Evolutionary conservation across 352 stramenopile species (phyloP).

Genomic region (Globisporangium rhizosaccharum): DNA sequence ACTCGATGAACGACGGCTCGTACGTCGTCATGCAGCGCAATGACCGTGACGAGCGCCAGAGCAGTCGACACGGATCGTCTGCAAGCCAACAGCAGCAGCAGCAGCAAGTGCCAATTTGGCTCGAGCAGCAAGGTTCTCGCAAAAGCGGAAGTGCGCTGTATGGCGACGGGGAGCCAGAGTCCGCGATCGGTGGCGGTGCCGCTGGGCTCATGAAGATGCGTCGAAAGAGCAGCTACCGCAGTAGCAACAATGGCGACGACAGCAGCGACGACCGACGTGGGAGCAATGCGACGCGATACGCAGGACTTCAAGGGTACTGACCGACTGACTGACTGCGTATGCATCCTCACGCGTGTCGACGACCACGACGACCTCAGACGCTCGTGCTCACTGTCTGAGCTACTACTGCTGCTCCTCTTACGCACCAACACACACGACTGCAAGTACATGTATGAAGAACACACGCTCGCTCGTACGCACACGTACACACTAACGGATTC

Average conservation of each 20-base stretch:
- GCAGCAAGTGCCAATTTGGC: constrained; percentile 52
- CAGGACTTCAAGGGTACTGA: constrained; percentile 6
- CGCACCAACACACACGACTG: too few species aligned
- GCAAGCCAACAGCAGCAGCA: constrained; percentile 16
- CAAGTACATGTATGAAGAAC: too few species aligned
- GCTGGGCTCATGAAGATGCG: constrained; percentile 66
- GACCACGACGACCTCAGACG: too few species aligned
- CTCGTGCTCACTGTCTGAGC: too few species aligned
- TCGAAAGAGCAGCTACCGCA: constrained; percentile 45
- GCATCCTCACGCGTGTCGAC: too few species aligned
- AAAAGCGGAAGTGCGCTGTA: constrained; percentile 20
- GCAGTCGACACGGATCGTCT: neutral
- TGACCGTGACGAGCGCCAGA: constrained; percentile 13
- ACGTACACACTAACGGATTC: neutral
- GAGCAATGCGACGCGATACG: neutral
- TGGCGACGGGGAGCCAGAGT: constrained; percentile 26
- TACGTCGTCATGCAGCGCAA: constrained; percentile 18
- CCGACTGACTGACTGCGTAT: neutral
- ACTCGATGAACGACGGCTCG: constrained; percentile 34
- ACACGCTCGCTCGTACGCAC: too few species aligned
- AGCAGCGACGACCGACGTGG: constrained; percentile 3
- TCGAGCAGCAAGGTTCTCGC: constrained; percentile 27
- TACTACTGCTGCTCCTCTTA: too few species aligned
- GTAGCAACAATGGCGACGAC: constrained; percentile 24
- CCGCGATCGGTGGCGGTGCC: constrained; percentile 41